Evolutionary conservation across 2,329 filamentous ascomycete genomes (phyloP), one percentile per base, ranked within the genome.

Genomic region (Lachnum nothofagi): DNA sequence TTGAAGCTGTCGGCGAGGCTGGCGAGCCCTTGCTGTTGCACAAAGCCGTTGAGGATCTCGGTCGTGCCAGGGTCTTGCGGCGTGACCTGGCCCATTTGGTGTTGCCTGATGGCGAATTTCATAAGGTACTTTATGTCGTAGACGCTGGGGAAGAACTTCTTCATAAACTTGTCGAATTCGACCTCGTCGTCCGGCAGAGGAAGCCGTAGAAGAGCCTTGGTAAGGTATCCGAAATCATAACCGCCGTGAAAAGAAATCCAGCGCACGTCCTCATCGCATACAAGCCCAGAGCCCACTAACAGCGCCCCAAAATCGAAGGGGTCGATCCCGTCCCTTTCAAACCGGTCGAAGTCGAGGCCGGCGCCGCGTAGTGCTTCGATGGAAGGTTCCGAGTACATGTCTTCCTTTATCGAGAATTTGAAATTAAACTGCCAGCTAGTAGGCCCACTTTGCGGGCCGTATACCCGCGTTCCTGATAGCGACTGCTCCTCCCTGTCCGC

Each of bases 371-470:
- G 78, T 60, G 95, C 89, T 57, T 93, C 86, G 58, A 96, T 96
- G 14, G 90, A 96, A 49, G 90, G 86, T 65, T 95, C 86, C 55
- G 94, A 93, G 71, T 94, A 97, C 93, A 98, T 98, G 70, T 98
- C 93, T 33, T 91, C 83, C 58, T 93, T 87, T 8, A 96, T 77
- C 1, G 89, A 93, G 69, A 97, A 98, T 61, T 91, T 86, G 71
- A 98, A 98, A 75, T 98, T 97, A 77, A 98, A 98, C 60, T 96
- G 91, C 93, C 93, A 98, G 16, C 91, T 94, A 65, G 87, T 94
- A 14, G 88, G 91, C 51, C 89, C 83, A 42, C 79, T 76, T 62
- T 49, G 53, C 58, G 33, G 8, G 54, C 73, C 70, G 55, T 78
- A 77, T 22, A 59, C 63, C 48, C 62, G 59, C 70, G 68, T 55